Evolutionary conservation across 495 filamentous ascomycete genomes (phyloP).

Genomic region (Neurospora terricola): DNA sequence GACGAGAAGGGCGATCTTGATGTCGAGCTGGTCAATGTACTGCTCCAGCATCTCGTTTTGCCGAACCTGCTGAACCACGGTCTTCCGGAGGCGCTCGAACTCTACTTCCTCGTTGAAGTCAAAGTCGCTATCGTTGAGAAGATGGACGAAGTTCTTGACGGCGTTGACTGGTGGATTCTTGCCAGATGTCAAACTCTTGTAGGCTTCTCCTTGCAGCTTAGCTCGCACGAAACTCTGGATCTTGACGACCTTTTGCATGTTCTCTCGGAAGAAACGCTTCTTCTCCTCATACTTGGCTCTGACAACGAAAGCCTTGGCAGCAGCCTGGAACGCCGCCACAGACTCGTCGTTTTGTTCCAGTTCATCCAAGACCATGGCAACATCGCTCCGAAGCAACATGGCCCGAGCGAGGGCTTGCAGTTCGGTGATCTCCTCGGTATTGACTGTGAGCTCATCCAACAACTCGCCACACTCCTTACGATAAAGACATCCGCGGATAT

Average conservation of each 20-base stretch:
- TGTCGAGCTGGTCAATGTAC: conserved; percentile 95
- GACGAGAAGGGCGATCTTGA: conserved; percentile 96
- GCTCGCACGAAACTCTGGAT: conserved; percentile 92
- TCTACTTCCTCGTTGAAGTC: conserved; percentile 99
- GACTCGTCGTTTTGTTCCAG: conserved; percentile 73
- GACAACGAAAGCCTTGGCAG: conserved; percentile 62
- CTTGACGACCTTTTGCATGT: conserved; percentile 98
- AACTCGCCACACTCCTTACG: conserved; percentile 42
- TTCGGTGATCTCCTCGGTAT: conserved; percentile 46
- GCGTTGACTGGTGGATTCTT: conserved; percentile 96
- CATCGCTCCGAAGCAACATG: conserved; percentile 61
- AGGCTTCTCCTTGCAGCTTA: conserved; percentile 91
- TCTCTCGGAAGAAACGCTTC: conserved; percentile 78
- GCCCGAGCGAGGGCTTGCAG: conserved; percentile 70
- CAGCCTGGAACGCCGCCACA: conserved; percentile 65
- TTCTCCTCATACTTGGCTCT: conserved; percentile 71
- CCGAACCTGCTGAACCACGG: conserved; percentile 90
- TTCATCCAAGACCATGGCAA: conserved; percentile 59
- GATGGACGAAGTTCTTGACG: conserved; percentile 93
- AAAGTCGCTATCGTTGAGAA: conserved; percentile 96
- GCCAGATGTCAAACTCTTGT: conserved; percentile 90
- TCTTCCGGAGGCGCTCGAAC: conserved; percentile 84
- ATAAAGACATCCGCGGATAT: conserved; percentile 51
- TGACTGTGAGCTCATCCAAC: conserved; percentile 46
- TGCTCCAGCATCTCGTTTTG: conserved; percentile 96